Percentiles rank a stretch among this genome's conserved stretches.
These are phyloP conservation scores for Clausena lansium DNA, from an alignment of 345 rosid species.

Conservation along the genomic window DNA sequence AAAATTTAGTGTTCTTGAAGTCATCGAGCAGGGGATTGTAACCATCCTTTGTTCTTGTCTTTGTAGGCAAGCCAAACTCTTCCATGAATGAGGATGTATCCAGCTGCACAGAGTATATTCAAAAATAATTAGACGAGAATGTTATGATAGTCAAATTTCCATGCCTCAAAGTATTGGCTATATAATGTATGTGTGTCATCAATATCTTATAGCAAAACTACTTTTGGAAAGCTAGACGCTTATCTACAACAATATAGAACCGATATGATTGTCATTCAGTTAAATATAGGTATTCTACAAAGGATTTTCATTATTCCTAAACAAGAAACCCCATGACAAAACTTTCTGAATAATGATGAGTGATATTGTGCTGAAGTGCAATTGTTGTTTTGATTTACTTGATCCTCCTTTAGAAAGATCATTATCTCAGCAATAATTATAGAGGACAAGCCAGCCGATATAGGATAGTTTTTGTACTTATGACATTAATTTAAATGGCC, in stretches of 20 bases:
- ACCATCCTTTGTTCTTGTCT: conserved; percentile 86
- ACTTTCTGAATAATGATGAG: too few relatives aligned
- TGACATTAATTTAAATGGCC: neutral
- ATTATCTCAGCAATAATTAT: neutral
- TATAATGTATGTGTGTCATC: too few relatives aligned
- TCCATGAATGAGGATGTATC: conserved; percentile 92
- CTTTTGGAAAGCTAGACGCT: too few relatives aligned
- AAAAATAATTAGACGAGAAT: too few relatives aligned
- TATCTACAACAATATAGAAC: too few relatives aligned
- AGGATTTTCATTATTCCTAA: neutral
- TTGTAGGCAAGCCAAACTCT: conserved; percentile 86
- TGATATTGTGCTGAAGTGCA: neutral
- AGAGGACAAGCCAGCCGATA: too few relatives aligned
- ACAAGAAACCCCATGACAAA: too few relatives aligned
- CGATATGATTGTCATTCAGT: neutral
- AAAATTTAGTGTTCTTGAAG: conserved; percentile 90
- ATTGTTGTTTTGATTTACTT: neutral
- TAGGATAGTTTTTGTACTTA: neutral
- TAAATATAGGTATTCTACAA: neutral
- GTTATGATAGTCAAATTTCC: too few relatives aligned
- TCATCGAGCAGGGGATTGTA: conserved; percentile 93
- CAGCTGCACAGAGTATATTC: conserved; percentile 38
- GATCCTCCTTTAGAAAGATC: neutral
- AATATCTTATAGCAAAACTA: too few relatives aligned
- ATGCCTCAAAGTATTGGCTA: too few relatives aligned